Conservation (phyloP, 129 eudicot species). For the Logfia minima region DNA sequence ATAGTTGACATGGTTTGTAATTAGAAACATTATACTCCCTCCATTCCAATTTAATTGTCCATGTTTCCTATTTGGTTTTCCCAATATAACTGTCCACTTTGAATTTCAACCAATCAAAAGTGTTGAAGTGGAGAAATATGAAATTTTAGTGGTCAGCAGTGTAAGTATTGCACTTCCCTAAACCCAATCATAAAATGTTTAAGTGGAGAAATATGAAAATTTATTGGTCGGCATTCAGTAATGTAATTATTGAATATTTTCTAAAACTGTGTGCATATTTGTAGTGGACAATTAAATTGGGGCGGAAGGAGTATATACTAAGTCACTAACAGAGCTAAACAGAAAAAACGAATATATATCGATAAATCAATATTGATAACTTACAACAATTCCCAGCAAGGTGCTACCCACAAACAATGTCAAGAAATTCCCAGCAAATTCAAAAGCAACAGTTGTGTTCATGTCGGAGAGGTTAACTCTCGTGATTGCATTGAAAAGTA, state of each 20-base stretch:
- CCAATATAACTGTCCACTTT: neutral
- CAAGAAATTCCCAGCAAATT: conserved; percentile 48
- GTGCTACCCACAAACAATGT: conserved; percentile 63
- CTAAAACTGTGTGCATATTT: neutral
- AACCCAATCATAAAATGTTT: neutral
- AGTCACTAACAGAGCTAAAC: neutral
- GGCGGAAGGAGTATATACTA: neutral
- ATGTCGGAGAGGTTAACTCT: conserved; percentile 57
- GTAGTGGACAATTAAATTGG: neutral
- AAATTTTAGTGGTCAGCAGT: neutral
- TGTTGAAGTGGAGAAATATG: neutral
- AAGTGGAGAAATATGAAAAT: neutral
- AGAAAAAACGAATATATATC: neutral
- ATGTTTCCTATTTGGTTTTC: too few species aligned
- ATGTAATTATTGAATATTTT: too few species aligned
- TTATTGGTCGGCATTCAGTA: too few species aligned
- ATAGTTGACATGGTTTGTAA: neutral
- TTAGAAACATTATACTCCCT: neutral
- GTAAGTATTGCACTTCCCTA: neutral
- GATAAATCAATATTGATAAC: conserved; percentile 26
- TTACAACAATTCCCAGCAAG: conserved; percentile 65
- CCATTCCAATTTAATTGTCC: neutral
- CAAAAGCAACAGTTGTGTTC: conserved; percentile 29
- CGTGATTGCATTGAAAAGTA: conserved; percentile 73
- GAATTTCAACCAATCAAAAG: neutral